These are phyloP conservation scores for Exidia glandulosa DNA, from an alignment of 768 basidiomycete genomes.

Conservation along the genomic window DNA sequence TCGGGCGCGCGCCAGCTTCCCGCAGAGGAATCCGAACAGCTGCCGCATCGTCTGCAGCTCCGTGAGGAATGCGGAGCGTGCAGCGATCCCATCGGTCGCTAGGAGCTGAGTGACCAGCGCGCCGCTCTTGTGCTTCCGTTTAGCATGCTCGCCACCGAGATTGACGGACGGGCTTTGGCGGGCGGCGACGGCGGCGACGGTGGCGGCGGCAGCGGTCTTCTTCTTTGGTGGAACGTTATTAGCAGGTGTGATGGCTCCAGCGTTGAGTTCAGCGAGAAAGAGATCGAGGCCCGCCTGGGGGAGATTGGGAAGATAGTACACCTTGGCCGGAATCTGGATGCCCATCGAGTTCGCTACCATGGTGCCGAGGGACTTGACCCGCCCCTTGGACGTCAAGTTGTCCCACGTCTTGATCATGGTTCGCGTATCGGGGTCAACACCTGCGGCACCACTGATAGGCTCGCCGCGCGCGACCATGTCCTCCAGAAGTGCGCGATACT, in stretches of 20 bases:
- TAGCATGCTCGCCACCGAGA: background rate
- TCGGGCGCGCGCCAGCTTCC: conserved; percentile 51
- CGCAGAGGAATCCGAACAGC: conserved; percentile 62
- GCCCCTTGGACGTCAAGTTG: conserved; percentile 51
- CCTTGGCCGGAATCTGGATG: conserved; percentile 41
- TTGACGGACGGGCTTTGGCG: background rate
- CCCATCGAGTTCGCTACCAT: conserved; percentile 50
- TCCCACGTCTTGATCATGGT: conserved; percentile 52
- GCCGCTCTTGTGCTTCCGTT: background rate
- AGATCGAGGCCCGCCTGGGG: conserved; percentile 40
- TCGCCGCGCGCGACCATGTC: conserved; percentile 48
- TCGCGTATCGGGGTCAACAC: conserved; percentile 62
- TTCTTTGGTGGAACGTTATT: background rate
- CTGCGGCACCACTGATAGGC: conserved; percentile 56
- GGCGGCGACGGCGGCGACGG: too few relatives aligned
- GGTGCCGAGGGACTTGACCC: conserved; percentile 62
- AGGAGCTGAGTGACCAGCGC: conserved; percentile 38
- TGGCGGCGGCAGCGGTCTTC: background rate
- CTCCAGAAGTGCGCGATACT: conserved; percentile 53
- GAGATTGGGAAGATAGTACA: conserved; percentile 55
- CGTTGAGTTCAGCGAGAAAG: conserved; percentile 48
- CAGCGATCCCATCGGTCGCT: conserved; percentile 37
- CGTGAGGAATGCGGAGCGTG: conserved; percentile 51
- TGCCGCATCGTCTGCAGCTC: conserved; percentile 66
- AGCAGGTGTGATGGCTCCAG: conserved; percentile 7